A percentile compares a stretch with the other conserved stretches of the same genome.
These are phyloP conservation scores for Microdochium paspali DNA, from an alignment of 2,329 filamentous ascomycete genomes.

Conservation along the genomic window DNA sequence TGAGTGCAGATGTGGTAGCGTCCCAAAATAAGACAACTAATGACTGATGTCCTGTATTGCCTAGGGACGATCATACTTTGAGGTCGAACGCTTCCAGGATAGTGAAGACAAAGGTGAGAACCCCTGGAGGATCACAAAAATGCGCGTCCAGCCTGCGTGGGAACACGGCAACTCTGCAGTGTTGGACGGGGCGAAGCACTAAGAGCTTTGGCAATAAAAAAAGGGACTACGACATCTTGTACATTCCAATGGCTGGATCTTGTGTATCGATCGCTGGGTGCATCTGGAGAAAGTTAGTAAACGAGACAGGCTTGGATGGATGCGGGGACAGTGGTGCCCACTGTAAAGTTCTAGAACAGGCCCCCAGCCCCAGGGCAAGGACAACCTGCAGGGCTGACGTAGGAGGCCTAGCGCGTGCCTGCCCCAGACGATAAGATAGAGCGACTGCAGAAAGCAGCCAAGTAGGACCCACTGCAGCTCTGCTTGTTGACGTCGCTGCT, in stretches of 20 bases:
- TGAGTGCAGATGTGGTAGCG: constrained; percentile 5
- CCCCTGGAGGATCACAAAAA: constrained; percentile 18
- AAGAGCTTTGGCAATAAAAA: neutral
- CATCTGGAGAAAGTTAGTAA: no score
- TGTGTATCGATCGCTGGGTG: no score
- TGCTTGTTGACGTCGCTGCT: neutral
- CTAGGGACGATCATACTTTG: constrained; percentile 14
- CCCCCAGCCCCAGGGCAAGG: no score
- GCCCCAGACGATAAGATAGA: neutral
- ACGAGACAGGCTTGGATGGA: no score
- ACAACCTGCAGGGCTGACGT: no score
- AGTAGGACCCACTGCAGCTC: neutral
- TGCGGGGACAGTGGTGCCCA: neutral
- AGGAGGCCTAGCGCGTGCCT: no score
- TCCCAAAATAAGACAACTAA: neutral
- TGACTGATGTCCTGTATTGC: neutral
- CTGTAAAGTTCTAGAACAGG: constrained; percentile 1
- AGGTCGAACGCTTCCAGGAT: constrained; percentile 13
- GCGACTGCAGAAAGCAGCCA: neutral
- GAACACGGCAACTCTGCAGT: constrained; percentile 10
- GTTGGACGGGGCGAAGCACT: neutral
- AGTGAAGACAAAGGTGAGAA: constrained; percentile 17
- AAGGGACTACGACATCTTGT: no score
- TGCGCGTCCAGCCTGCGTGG: constrained; percentile 13
- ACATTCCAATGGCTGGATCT: no score